Base-by-base conservation (phyloP, 345 rosid genomes). In the Noccaea caerulescens region DNA sequence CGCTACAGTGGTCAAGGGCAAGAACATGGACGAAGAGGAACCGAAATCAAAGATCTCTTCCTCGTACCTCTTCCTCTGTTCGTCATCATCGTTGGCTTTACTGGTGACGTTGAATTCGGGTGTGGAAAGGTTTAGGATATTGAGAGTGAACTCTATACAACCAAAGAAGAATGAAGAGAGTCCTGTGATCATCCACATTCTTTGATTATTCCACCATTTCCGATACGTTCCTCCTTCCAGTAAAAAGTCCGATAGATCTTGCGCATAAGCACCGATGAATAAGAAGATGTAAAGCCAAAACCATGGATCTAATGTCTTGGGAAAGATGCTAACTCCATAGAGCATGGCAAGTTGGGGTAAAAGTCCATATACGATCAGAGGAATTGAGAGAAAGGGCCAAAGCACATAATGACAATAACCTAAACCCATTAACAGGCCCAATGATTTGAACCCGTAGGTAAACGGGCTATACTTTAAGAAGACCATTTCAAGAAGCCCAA, bases 181-280 rank as follows among this genome's bases (percentile, higher is more conserved):
- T 6, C 92, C 87, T 50, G 79, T 82, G 32, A 93, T 66, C 53
- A 68, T 20, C 86, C 85, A 89, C 43, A 85, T 82, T 50, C 94
- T 80, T 59, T 81, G 94, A 65, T 83, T 88, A 58, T 80, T 88
- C 92, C 92, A 87, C 98, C 97, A 90, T 66, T 59, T 82, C n/a
- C 42, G 44, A 66, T 82, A 44, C 25, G 83, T 84, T n/a, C 84
- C 86, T 7, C 82, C 79, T 27, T 55, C 82, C 9, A 80, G 12
- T 25, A 78, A 4, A 59, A 84, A 83, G 2, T 86, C 91, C 0
- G 71, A 3, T 7, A 79, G 25, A 54, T 82, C 89, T 73, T 84
- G 87, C 23, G 20, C 78, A 30, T 93, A 87, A 11, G 90, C 82
- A 14, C 93, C 93, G 0, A 88, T 1, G 73, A 83, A 81, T 12